Conservation (phyloP, 1,139 yeast species). For the Kazachstania sp. region DNA sequence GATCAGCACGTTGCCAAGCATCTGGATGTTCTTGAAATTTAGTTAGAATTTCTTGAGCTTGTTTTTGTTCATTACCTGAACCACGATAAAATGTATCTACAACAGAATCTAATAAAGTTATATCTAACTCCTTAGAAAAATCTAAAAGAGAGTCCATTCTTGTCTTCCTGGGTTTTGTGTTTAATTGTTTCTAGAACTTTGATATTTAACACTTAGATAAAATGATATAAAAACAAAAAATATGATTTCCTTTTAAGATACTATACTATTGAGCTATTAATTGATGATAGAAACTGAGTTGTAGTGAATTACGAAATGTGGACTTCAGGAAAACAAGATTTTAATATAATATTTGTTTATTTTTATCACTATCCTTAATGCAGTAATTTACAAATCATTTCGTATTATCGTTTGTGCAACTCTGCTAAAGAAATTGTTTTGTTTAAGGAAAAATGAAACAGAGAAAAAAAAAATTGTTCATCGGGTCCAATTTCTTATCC, state of each 20-base stretch:
- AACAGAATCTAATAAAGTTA: constrained; percentile 67
- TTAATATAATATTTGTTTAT: neutral
- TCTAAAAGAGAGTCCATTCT: constrained; percentile 77
- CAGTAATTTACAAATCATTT: neutral
- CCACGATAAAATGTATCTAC: constrained; percentile 86
- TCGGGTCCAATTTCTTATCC: too few relatives aligned
- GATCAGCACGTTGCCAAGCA: constrained; percentile 92
- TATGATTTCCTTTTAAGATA: neutral
- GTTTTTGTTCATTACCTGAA: constrained; percentile 68
- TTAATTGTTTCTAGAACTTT: neutral
- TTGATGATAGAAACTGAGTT: too few relatives aligned
- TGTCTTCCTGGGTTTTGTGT: neutral
- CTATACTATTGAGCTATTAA: neutral
- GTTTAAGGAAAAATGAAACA: too few relatives aligned
- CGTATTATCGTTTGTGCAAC: neutral
- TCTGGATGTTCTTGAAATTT: constrained; percentile 92
- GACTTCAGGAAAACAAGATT: too few relatives aligned
- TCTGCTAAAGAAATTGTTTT: too few relatives aligned
- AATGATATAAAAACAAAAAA: neutral
- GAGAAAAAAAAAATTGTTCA: too few relatives aligned
- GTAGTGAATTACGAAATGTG: neutral
- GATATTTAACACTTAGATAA: neutral
- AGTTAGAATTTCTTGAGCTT: constrained; percentile 76
- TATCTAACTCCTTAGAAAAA: constrained; percentile 76
- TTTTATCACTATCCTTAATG: neutral